phyloP scores from a whole-genome alignment of 768 basidiomycete species.

The Russula vinacea region DNA sequence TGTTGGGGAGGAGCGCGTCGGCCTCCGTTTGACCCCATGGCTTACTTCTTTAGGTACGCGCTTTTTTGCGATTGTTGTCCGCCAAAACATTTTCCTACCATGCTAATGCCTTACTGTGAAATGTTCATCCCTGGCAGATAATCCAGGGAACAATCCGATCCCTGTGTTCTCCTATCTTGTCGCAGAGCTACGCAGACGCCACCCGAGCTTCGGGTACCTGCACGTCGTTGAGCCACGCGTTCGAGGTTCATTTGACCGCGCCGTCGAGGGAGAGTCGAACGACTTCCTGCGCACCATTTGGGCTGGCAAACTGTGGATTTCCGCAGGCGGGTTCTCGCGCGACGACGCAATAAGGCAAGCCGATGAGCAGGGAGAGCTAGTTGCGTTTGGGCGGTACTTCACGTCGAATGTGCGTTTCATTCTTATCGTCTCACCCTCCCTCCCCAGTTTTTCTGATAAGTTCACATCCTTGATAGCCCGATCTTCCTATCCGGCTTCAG shows the following conservation, averaged over 20 bases:
- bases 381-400: slow-evolving; percentile 40
- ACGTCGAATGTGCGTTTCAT: slow-evolving; percentile 35
- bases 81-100: too few relatives aligned
- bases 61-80: too few relatives aligned
- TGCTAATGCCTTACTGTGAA: background rate
- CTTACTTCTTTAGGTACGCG: slow-evolving; percentile 13
- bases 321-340: slow-evolving; percentile 45
- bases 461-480: slow-evolving; percentile 34
- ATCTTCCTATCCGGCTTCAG: slow-evolving; percentile 35
- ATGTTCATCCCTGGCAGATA: slow-evolving; percentile 29
- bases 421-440: background rate
- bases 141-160: slow-evolving; percentile 55
- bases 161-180: slow-evolving; percentile 55
- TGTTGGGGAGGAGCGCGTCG: slow-evolving; percentile 43
- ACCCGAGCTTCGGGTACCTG: slow-evolving; percentile 45
- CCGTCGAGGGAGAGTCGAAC: slow-evolving; percentile 34
- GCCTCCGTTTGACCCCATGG: slow-evolving; percentile 42
- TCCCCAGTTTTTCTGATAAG: background rate
- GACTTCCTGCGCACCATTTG: slow-evolving; percentile 49
- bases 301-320: slow-evolving; percentile 42
- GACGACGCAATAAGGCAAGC: slow-evolving; percentile 41
- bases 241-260: slow-evolving; percentile 7
- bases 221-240: slow-evolving; percentile 38
- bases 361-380: slow-evolving; percentile 36
- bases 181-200: slow-evolving; percentile 37